phyloP scores from a whole-genome alignment of 2,329 filamentous ascomycete species.

The Penicillium sp. region DNA sequence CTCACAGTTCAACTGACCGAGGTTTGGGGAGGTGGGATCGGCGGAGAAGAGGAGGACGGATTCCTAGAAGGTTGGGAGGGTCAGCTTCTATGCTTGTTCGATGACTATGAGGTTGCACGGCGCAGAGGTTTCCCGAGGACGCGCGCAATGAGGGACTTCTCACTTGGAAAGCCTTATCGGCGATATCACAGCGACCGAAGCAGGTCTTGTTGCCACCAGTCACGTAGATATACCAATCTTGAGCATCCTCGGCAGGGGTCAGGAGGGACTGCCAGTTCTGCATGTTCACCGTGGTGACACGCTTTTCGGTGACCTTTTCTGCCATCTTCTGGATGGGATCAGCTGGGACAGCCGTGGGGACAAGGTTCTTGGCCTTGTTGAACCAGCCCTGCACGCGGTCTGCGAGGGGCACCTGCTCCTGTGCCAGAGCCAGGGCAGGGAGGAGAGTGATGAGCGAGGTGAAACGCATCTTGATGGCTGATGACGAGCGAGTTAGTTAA shows the following conservation, averaged over 20 bases:
- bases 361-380: conserved; percentile 57
- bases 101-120: background rate
- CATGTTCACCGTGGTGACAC: conserved; percentile 58
- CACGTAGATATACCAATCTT: conserved; percentile 64
- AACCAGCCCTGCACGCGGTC: conserved; percentile 53
- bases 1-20: conserved; percentile 64
- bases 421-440: conserved; percentile 56
- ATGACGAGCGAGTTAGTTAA: conserved; percentile 10
- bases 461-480: conserved; percentile 55
- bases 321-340: conserved; percentile 47
- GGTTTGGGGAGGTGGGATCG: conserved; percentile 58
- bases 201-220: conserved; percentile 69
- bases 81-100: conserved; percentile 6
- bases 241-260: conserved; percentile 43
- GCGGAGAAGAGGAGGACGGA: conserved; percentile 58
- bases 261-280: conserved; percentile 62
- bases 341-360: conserved; percentile 53
- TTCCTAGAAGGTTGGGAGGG: conserved; percentile 44
- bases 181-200: conserved; percentile 60
- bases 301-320: conserved; percentile 53
- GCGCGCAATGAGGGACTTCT: conserved; percentile 4
- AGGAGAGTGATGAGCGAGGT: conserved; percentile 54
- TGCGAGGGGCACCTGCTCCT: conserved; percentile 60
- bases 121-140: too few relatives aligned
- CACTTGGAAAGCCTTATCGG: conserved; percentile 58